phyloP scores from a whole-genome alignment of 2,329 filamentous ascomycete species.

The Fusarium drepaniforme region DNA sequence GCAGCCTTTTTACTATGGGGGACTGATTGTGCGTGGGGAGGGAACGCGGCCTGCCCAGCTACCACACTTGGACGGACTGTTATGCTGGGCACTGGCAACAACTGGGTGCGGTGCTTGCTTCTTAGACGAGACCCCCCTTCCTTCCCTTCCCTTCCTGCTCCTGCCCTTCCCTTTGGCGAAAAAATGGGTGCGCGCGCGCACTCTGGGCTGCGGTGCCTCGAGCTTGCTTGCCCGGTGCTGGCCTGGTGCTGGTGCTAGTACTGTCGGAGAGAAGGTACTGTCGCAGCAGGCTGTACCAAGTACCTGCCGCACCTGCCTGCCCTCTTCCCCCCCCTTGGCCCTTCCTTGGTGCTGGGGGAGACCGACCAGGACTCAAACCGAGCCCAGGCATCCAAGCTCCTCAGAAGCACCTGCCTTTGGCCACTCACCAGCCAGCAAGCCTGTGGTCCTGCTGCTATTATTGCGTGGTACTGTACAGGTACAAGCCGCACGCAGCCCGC shows the following conservation, averaged over 20 bases:
- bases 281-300: constrained; percentile 35
- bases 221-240: constrained; percentile 25
- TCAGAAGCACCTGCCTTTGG: constrained; percentile 32
- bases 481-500: constrained; percentile 47
- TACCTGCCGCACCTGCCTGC: constrained; percentile 30
- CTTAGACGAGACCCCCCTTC: constrained; percentile 42
- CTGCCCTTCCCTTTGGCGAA: constrained; percentile 19
- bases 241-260: constrained; percentile 31
- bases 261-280: constrained; percentile 18
- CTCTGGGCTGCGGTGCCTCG: constrained; percentile 25
- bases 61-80: constrained; percentile 44
- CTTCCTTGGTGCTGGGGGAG: constrained; percentile 28
- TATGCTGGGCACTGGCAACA: constrained; percentile 44
- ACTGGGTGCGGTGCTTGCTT: constrained; percentile 40
- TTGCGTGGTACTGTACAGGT: constrained; percentile 55
- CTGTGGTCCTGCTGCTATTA: constrained; percentile 41
- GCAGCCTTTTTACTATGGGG: constrained; percentile 75
- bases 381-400: constrained; percentile 40
- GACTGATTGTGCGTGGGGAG: constrained; percentile 67
- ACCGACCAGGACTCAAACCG: constrained; percentile 36
- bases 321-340: constrained; percentile 27
- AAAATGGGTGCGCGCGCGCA: constrained; percentile 44
- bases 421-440: constrained; percentile 40
- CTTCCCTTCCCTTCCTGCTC: constrained; percentile 27
- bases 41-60: constrained; percentile 45